A percentile compares a stretch with the other conserved stretches of the same genome.
These are phyloP conservation scores for Cochlearia excelsa DNA, from an alignment of 345 rosid genomes.

Conservation along the genomic window DNA sequence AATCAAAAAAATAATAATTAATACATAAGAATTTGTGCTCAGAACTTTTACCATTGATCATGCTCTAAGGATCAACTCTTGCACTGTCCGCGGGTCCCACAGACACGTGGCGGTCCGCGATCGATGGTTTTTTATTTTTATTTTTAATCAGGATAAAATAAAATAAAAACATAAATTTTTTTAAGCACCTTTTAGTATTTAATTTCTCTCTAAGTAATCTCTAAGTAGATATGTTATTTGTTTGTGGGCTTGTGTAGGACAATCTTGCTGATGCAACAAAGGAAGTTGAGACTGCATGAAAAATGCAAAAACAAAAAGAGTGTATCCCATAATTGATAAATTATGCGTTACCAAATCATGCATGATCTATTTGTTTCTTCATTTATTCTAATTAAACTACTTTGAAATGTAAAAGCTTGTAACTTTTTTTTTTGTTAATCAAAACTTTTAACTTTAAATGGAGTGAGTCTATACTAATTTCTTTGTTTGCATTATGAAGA, in stretches of 20 bases:
- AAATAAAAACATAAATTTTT: too few species aligned
- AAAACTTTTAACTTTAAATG: background rate
- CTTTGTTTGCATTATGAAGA: background rate
- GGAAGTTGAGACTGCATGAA: constrained; percentile 30
- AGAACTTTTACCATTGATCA: too few species aligned
- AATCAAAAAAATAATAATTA: too few species aligned
- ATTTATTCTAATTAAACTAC: background rate
- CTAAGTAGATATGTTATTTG: background rate
- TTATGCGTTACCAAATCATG: background rate
- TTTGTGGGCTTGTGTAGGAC: constrained; percentile 16
- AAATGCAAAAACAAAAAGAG: background rate
- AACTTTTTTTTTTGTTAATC: background rate
- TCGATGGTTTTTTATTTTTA: too few species aligned
- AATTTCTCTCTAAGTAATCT: background rate
- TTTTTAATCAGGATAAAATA: too few species aligned
- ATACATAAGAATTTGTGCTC: too few species aligned
- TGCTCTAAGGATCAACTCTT: too few species aligned
- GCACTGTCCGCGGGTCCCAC: too few species aligned
- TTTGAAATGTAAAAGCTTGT: background rate
- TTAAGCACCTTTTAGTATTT: too few species aligned
- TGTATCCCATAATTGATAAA: constrained; percentile 1
- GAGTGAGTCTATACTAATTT: background rate
- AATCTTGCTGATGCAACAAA: constrained; percentile 4
- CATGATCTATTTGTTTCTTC: background rate
- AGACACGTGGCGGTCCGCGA: too few species aligned